Evolutionary conservation across 208 protist species (phyloP), one percentile per base, ranked within the genome.

Genomic region (Leishmania major): DNA sequence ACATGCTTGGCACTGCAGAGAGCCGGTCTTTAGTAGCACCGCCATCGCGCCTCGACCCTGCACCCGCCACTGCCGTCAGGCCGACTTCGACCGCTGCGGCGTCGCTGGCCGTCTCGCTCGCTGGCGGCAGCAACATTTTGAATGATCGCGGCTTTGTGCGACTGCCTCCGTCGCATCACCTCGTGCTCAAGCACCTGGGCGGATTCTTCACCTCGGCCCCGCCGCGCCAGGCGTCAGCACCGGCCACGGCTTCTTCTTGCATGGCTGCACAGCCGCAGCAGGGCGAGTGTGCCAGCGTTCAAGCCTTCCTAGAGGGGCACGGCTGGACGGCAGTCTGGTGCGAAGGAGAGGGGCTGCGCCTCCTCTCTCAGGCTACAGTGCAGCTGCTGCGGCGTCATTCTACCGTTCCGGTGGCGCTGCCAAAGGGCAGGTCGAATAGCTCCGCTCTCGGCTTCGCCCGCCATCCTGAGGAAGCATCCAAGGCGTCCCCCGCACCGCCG

Each of bases 261-360:
- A 55, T 10, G 25, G 25, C 70, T 74, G 43, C 17, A 17, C 28
- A 74, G 45, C 70, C 70, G 81, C 59, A 31, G 57, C 53, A 53
- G 37, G 53, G 43, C 22, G 66, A 71, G n/a, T 82, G 82, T 40
- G 31, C 28, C 15, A 82, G 70, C 40, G 83, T 73, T 37, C 79
- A 74, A 51, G 28, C 49, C 31, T 84, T 87, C 45, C 55, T 87
- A 1, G 75, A 81, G 22, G 51, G 31, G 25, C 77, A 77, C 11
- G 80, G 72, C 15, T 83, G 79, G 83, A 70, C 74, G 22, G 77
- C 79, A 37, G 77, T 85, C 47, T 94, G 91, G 91, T 77, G 66
- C 10, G 88, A 92, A n/a, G 53, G 55, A 6, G 85, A 89, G 40
- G 91, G 91, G 13, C 84, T 94, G 37, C 80, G 87, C 13, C 80